Evolutionary conservation across 129 eudicot species (phyloP).

Genomic region (Flaveria trinervia): DNA sequence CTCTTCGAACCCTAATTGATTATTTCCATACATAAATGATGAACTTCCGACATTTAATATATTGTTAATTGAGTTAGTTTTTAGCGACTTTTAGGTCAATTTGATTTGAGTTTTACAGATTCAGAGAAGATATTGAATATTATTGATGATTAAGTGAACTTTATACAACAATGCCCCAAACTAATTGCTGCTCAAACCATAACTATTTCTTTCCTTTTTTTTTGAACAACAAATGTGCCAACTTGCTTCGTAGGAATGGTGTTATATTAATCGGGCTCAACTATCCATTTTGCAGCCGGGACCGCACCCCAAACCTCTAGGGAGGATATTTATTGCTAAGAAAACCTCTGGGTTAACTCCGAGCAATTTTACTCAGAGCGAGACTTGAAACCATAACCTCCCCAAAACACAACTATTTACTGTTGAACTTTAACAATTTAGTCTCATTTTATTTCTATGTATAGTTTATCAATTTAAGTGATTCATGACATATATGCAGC

Average conservation of each 20-base stretch:
- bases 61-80: not conserved
- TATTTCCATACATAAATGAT: not conserved
- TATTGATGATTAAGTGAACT: not conserved
- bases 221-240: no score
- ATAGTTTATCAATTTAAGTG: not conserved
- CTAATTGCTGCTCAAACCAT: slow-evolving; percentile 3
- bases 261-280: no score
- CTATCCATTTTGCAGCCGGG: no score
- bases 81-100: not conserved
- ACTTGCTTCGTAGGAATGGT: no score
- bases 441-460: not conserved
- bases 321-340: no score
- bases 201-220: not conserved
- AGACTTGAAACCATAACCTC: no score
- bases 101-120: slow-evolving; percentile 9
- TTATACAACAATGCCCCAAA: slow-evolving; percentile 9
- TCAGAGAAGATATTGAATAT: not conserved
- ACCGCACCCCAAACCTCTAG: no score
- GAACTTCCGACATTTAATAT: not conserved
- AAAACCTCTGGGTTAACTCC: no score
- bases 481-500: not conserved
- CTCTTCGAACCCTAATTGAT: slow-evolving; percentile 19
- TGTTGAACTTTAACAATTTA: no score
- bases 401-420: not conserved
- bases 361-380: no score